Conservation (phyloP, 768 basidiomycete species). For the Hericium rajendrae region DNA sequence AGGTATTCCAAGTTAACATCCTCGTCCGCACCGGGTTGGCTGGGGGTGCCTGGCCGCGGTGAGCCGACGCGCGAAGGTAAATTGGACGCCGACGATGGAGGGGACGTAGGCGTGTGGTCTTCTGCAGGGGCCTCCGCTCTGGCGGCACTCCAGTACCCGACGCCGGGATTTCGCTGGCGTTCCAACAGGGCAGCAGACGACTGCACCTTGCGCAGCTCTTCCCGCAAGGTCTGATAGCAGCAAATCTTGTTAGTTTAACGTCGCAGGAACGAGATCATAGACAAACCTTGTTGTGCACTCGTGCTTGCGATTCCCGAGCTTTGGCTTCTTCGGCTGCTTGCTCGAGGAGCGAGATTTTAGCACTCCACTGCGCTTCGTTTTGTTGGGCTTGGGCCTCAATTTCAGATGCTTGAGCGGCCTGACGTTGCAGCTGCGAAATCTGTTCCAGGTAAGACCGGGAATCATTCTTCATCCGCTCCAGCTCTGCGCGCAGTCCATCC, state of each 20-base stretch:
- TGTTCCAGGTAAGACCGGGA: slow-evolving; percentile 39
- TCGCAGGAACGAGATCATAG: background rate
- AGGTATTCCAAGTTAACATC: slow-evolving; percentile 95
- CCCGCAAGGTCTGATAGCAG: slow-evolving; percentile 81
- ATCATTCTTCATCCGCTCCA: slow-evolving; percentile 42
- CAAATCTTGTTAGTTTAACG: background rate
- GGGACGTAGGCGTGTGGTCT: slow-evolving; percentile 24
- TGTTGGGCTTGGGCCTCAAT: slow-evolving; percentile 42
- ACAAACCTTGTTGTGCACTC: slow-evolving; percentile 68
- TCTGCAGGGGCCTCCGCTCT: slow-evolving; percentile 23
- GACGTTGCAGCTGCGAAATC: slow-evolving; percentile 43
- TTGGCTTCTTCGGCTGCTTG: slow-evolving; percentile 67
- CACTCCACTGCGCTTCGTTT: slow-evolving; percentile 37
- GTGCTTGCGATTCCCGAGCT: slow-evolving; percentile 58
- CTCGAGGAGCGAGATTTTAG: slow-evolving; percentile 45
- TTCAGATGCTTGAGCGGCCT: slow-evolving; percentile 41
- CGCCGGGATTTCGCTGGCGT: slow-evolving; percentile 84
- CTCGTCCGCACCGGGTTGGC: slow-evolving; percentile 53
- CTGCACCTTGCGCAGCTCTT: slow-evolving; percentile 93
- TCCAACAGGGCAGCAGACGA: slow-evolving; percentile 86
- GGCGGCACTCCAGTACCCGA: slow-evolving; percentile 77
- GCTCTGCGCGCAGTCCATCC: slow-evolving; percentile 41
- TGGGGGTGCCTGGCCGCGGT: slow-evolving; percentile 21
- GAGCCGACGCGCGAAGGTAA: slow-evolving; percentile 24
- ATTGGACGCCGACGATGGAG: slow-evolving; percentile 33